Percentiles rank a stretch among this genome's conserved stretches.
Evolutionary conservation across 768 basidiomycete genomes (phyloP).

Genomic region (Mycena galopus): DNA sequence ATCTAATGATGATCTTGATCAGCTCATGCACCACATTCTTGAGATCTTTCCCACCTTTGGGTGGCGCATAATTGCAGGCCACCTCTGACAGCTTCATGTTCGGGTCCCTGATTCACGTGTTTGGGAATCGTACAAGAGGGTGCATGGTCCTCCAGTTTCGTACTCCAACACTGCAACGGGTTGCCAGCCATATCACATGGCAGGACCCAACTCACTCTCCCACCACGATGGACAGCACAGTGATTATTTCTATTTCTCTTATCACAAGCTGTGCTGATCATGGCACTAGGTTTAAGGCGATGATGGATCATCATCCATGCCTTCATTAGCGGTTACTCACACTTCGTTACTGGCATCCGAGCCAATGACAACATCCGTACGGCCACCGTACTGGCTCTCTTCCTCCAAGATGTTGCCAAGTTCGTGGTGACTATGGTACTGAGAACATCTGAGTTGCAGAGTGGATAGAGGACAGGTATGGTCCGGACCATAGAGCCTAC

Average conservation of each 20-base stretch:
- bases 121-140: conserved; percentile 24
- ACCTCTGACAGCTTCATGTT: conserved; percentile 36
- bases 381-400: too few relatives aligned
- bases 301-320: too few relatives aligned
- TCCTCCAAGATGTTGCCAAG: too few relatives aligned
- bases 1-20: conserved; percentile 39
- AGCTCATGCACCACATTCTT: conserved; percentile 51
- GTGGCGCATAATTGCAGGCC: conserved; percentile 47
- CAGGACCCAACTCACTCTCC: conserved; percentile 38
- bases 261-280: too few relatives aligned
- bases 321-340: too few relatives aligned
- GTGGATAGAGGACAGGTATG: too few relatives aligned
- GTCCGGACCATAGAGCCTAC: too few relatives aligned
- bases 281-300: too few relatives aligned
- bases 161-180: conserved; percentile 37
- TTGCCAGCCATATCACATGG: conserved; percentile 34
- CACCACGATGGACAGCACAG: conserved; percentile 42
- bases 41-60: conserved; percentile 46
- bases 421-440: too few relatives aligned
- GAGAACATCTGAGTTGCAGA: too few relatives aligned
- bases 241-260: conserved; percentile 12
- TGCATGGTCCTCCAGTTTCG: conserved; percentile 31
- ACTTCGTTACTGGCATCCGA: too few relatives aligned
- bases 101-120: conserved; percentile 31
- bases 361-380: too few relatives aligned